Evolutionary conservation across 2,329 filamentous ascomycete species (phyloP), one percentile per base, ranked within the genome.

Genomic region (Microcera coccophila): DNA sequence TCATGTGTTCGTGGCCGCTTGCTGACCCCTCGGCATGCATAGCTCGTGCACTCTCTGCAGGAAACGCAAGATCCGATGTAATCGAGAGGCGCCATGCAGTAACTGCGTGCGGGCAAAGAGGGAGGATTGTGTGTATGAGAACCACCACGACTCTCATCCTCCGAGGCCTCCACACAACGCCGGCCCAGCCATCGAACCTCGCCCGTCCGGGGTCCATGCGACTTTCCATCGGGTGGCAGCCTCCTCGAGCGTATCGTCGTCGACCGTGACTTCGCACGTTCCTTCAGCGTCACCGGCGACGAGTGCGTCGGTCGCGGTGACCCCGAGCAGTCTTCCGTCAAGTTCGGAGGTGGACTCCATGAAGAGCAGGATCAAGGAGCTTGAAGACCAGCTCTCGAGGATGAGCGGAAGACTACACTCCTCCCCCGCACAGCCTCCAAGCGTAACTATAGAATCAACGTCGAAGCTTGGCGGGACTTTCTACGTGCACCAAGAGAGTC

Each of bases 21-120:
- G 20, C 37, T 47, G 26, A 47, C 33, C n/a, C n/a, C n/a, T n/a
- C n/a, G n/a, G 9, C 4, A 4, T 28, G 3, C 3, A 5, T 26
- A 69, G 69, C 5, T 66, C 69, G 1, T 73, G 70, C 43, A 57
- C 62, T 8, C 58, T 68, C 5, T 73, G 70, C 43, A 59, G 70
- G 9, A 61, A 58, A n/a, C 67, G 70, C 38, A 73, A 73, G 47
- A 63, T 72, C 14, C 60, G 63, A n/a, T 73, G 70, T 41, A 63
- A 73, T 41, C 60, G 66, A 22, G 59, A 65, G 18, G 50, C 49
- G 3, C 70, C 70, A 0, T 73, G 70, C 44, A 61, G 57, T 44
- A 71, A 71, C 44, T 73, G 70, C 38, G 42, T 65, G 4, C 61
- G 62, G 7, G 65, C 68, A n/a, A 64, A 58, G 41, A 63, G 47